Base-by-base conservation (phyloP, 306 rosid species). In the Malus sylvestris region DNA sequence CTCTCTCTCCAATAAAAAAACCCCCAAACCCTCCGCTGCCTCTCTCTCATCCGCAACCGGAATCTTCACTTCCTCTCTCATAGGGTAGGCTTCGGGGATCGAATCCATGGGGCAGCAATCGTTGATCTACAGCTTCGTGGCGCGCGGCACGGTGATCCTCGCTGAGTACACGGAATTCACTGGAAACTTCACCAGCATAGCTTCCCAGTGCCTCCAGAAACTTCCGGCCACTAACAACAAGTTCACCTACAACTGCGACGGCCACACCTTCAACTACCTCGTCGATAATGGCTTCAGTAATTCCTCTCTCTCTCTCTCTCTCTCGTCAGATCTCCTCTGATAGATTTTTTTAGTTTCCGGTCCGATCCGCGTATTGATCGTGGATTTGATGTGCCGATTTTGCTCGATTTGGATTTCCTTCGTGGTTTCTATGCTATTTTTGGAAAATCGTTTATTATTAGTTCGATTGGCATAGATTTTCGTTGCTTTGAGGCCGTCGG, bases 51-150 rank as follows among this genome's bases (percentile, higher is more conserved):
- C 10, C 67, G 45, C 58, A 29, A 61, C 8, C 35, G 70, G 33
- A 8, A 15, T 1, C 71, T 49, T 18, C 62, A 58, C 29, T 57
- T 62, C 58, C 55, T 80, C 67, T 82, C 78, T 68, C 51, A 1
- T 40, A 38, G 75, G 10, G 65, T 49, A 71, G 77, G 79, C 67
- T 78, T 23, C 70, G 76, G 85, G 78, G 79, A 73, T 76, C 80
- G 29, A 25, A 52, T 80, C 83, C 76, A 91, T 93, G 98, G 98
- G 95, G 75, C 96, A 93, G 79, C 91, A 91, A 73, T 89, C 96
- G 81, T 86, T 93, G 93, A 93, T 93, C 98, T 93, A 93, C 88
- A 93, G 91, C 79, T 93, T 91, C 85, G 95, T 91, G 42, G 98
- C 96, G 11, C 96, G 96, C 12, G 96, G 96, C 68, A 91, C 93